Evolutionary conservation across 2,329 filamentous ascomycete species (phyloP), one percentile per base, ranked within the genome.

Genomic region (Fusarium compactum): DNA sequence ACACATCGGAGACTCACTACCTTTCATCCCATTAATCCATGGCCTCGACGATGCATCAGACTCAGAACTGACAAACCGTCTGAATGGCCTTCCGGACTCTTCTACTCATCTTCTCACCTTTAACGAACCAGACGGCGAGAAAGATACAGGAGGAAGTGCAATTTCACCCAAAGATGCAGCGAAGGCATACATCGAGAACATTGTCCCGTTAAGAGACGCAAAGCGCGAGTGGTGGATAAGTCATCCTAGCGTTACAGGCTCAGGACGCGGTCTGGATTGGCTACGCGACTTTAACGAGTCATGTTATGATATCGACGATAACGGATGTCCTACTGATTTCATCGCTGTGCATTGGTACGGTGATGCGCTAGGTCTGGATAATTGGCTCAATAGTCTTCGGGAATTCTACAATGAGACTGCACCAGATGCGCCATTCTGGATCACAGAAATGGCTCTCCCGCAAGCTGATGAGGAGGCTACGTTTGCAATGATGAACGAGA

Each of bases 331-430:
- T 0, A 70, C 78, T 2, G 81, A 83, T 53, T 83, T 83, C 32
- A 76, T 83, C 16, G 78, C 80, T 7, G 78, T 81, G 22, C 81
- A 83, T 48, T 83, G 78, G 77, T 83, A 83, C 54, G 81, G 81
- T 4, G 76, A 78, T n/a, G 80, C 78, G 2, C 56, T 55, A 1
- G 81, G 81, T 6, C 73, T 83, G 2, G 66, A 72, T 1, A 74
- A 75, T 5, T 82, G 81, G 80, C 66, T 83, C 1, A 73, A 70
- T 4, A 78, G 77, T 10, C 70, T 83, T 34, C 69, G 67, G 2
- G 76, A 77, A 2, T 82, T 80, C 46, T 83, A 83, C 70, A 77
- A 76, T 3, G 58, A 72, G 30, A 68, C 70, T 0, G 58, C 68
- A 2, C 73, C 73, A 2, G 51, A 70, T 2, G 58, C 70, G 9